Conservation (phyloP, 2,329 filamentous ascomycete species). For the Talaromyces sp. region DNA sequence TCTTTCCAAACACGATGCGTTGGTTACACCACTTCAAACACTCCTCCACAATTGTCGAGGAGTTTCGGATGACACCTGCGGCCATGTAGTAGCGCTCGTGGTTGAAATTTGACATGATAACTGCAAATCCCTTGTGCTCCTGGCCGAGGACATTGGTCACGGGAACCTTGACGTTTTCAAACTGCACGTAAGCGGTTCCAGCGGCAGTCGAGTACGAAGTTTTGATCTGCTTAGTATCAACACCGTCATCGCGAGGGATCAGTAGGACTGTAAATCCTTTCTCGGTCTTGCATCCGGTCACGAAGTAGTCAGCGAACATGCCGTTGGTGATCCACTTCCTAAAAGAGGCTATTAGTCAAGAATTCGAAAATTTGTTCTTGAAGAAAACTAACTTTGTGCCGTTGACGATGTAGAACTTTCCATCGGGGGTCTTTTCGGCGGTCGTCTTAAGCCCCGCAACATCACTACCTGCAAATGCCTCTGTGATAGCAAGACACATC, state of each 20-base stretch:
- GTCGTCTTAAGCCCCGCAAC: conserved; percentile 80
- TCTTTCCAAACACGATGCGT: conserved; percentile 80
- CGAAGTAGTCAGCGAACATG: conserved; percentile 80
- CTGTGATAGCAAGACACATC: conserved; percentile 84
- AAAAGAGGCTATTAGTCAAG: conserved; percentile 18
- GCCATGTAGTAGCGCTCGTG: conserved; percentile 81
- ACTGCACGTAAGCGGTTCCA: conserved; percentile 78
- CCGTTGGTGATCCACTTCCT: conserved; percentile 91
- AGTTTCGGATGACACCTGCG: conserved; percentile 66
- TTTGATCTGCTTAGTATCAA: conserved; percentile 66
- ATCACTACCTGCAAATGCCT: conserved; percentile 83
- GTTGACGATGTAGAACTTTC: conserved; percentile 67
- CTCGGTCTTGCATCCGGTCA: conserved; percentile 75
- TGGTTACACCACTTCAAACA: conserved; percentile 89
- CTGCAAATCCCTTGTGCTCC: conserved; percentile 83
- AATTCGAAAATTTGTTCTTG: no score
- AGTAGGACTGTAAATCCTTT: conserved; percentile 79
- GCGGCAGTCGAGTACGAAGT: conserved; percentile 74
- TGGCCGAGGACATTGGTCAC: conserved; percentile 75
- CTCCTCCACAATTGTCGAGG: conserved; percentile 74
- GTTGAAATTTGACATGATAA: conserved; percentile 87
- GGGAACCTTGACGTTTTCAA: conserved; percentile 84
- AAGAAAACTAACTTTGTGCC: conserved; percentile 38
- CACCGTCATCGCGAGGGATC: conserved; percentile 71
- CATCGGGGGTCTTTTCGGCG: conserved; percentile 73